Evolutionary conservation across 257 asterid genomes (phyloP).

Genomic region (Solanum ossicruentum): DNA sequence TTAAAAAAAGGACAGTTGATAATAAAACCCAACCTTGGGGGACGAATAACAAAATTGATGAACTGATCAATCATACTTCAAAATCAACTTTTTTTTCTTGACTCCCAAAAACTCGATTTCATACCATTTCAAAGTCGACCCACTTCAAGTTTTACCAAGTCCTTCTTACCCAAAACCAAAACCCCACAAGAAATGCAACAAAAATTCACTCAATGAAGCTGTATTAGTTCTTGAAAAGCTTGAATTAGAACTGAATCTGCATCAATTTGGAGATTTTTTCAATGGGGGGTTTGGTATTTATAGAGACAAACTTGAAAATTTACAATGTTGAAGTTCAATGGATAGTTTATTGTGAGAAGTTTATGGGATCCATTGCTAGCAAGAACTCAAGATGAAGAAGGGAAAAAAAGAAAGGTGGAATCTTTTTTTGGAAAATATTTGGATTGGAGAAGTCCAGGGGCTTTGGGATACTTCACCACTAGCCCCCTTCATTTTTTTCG

Average conservation of each 20-base stretch:
- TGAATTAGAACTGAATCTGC: neutral
- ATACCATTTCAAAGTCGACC: neutral
- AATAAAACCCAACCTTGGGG: slow-evolving; percentile 57
- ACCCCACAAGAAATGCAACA: neutral
- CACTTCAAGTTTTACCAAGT: neutral
- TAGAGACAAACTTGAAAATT: neutral
- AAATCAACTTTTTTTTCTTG: neutral
- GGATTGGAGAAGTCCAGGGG: neutral
- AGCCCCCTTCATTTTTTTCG: neutral
- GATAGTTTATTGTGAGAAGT: neutral
- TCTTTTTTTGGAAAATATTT: neutral
- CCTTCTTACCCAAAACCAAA: neutral
- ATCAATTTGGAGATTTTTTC: neutral
- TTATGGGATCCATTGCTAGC: neutral
- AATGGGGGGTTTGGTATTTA: neutral
- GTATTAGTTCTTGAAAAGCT: neutral
- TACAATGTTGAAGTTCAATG: neutral
- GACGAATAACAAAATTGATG: slow-evolving; percentile 92
- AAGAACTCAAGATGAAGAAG: neutral
- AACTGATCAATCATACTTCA: slow-evolving; percentile 86
- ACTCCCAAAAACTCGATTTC: neutral
- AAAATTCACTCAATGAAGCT: neutral
- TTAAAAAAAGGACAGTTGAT: neutral
- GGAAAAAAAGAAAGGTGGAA: neutral
- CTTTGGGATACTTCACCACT: neutral